phyloP scores from a whole-genome alignment of 257 asterid genomes.

The Plectranthus barbatus region DNA sequence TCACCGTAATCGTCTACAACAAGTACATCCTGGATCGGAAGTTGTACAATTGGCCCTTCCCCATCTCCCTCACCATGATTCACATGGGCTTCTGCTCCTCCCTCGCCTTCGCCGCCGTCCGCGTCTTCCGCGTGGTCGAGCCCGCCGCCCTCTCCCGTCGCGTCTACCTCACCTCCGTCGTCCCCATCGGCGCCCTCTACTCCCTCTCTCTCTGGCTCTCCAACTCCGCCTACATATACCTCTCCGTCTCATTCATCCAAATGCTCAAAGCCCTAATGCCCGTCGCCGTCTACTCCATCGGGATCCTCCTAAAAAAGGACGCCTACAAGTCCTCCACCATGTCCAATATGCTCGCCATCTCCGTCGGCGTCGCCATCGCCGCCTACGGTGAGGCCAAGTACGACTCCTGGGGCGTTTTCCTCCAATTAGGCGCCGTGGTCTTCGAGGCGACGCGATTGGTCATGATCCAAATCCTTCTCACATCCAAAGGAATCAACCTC shows the following conservation, averaged over 20 bases:
- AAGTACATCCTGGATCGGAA: no score
- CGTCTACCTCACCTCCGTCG: constrained; percentile 52
- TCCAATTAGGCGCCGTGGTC: constrained; percentile 55
- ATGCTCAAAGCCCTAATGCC: constrained; percentile 81
- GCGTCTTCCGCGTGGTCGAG: constrained; percentile 49
- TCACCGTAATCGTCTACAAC: no score
- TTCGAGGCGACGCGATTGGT: constrained; percentile 73
- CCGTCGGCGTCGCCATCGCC: constrained; percentile 66
- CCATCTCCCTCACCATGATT: no score
- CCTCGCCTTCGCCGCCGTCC: no score
- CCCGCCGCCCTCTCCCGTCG: constrained; percentile 52
- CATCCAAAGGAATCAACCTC: constrained; percentile 53
- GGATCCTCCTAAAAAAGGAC: constrained; percentile 45
- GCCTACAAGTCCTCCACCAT: constrained; percentile 32
- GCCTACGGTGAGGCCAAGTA: constrained; percentile 78
- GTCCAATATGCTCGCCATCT: constrained; percentile 60
- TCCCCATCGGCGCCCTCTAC: constrained; percentile 73
- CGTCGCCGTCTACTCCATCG: constrained; percentile 61
- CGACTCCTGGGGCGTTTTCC: constrained; percentile 65
- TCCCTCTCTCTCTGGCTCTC: constrained; percentile 61
- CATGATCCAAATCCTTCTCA: constrained; percentile 61
- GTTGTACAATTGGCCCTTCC: no score
- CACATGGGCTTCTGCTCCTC: constrained; percentile 73
- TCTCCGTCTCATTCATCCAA: no score
- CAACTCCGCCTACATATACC: no score